phyloP scores from a whole-genome alignment of 208 protist genomes.

The Phytomonas sp. region DNA sequence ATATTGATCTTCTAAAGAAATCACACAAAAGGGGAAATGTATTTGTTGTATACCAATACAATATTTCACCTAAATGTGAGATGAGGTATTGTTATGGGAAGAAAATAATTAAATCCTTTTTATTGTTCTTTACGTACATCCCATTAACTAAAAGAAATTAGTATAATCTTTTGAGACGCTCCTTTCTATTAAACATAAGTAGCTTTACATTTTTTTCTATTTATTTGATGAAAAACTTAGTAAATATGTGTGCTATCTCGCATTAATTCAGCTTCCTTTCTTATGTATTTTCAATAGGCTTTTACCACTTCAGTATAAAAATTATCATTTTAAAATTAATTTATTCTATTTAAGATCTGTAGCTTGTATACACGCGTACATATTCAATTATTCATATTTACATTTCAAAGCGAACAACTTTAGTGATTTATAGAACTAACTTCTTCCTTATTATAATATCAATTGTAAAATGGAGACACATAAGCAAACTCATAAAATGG shows the following conservation, averaged over 20 bases:
- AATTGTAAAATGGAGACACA: neutral
- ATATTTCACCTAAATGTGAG: neutral
- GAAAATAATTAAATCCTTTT: too few relatives aligned
- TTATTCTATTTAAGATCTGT: neutral
- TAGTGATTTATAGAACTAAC: conserved; percentile 4
- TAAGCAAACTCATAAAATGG: neutral
- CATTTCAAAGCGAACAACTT: neutral
- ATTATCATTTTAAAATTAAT: neutral
- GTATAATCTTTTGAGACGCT: neutral
- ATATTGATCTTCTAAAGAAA: neutral
- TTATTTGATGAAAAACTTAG: neutral
- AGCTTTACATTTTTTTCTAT: neutral
- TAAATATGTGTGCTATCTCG: neutral
- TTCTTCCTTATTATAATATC: conserved; percentile 1
- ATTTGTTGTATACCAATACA: neutral
- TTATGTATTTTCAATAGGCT: neutral
- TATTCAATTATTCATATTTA: neutral
- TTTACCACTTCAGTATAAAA: neutral
- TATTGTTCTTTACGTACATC: neutral
- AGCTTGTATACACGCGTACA: neutral
- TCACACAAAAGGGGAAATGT: neutral
- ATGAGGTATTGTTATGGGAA: neutral
- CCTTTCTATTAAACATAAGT: neutral
- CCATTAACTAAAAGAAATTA: neutral
- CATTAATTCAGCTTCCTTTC: neutral